Percentiles rank a stretch among this genome's conserved stretches.
These are phyloP conservation scores for Bipolaris cookei DNA, from an alignment of 2,329 filamentous ascomycete species.

Conservation along the genomic window DNA sequence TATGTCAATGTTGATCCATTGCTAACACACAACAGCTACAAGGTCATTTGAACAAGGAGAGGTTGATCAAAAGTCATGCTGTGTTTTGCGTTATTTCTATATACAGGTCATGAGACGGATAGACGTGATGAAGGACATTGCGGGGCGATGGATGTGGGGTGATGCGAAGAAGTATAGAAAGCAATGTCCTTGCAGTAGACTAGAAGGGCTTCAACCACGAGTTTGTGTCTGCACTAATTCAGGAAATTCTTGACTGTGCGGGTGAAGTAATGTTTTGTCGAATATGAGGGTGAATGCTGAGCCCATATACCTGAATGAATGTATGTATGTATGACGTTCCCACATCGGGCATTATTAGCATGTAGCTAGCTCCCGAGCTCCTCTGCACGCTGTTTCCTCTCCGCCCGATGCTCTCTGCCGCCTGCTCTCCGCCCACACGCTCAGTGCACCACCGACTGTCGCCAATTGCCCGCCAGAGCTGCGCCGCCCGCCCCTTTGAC, in stretches of 20 bases:
- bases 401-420: background rate
- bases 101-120: background rate
- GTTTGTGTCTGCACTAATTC: background rate
- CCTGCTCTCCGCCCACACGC: slow-evolving; percentile 1
- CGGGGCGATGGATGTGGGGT: background rate
- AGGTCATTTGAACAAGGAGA: slow-evolving; percentile 22
- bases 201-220: background rate
- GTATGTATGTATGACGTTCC: slow-evolving; percentile 14
- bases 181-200: background rate
- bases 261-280: background rate
- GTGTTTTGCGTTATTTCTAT: background rate
- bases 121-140: background rate
- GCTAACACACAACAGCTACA: slow-evolving; percentile 41
- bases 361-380: slow-evolving; percentile 17
- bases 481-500: slow-evolving; percentile 14
- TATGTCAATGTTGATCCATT: background rate
- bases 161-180: background rate
- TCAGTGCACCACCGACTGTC: slow-evolving; percentile 7
- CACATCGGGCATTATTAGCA: background rate
- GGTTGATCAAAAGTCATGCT: background rate
- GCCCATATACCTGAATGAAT: slow-evolving; percentile 14
- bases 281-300: slow-evolving; percentile 16
- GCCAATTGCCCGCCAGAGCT: slow-evolving; percentile 31
- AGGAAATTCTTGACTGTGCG: background rate
- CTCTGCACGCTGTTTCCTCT: background rate